Percentiles rank a stretch among this genome's conserved stretches.
Conservation (phyloP, 2,329 filamentous ascomycete species). For the Monosporascus sp. region DNA sequence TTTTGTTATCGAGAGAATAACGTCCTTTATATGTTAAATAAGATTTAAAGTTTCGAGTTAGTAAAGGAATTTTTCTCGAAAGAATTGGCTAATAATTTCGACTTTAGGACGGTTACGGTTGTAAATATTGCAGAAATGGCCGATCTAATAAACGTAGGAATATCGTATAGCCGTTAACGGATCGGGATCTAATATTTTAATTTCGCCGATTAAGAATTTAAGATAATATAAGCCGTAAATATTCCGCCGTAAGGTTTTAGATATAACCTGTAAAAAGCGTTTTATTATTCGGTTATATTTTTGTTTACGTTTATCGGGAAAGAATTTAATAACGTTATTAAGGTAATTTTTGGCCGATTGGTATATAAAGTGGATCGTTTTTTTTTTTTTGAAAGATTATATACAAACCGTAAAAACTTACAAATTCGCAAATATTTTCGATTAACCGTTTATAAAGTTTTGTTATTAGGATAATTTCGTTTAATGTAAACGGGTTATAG, state of each 20-base stretch:
- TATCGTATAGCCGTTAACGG: constrained; percentile 11
- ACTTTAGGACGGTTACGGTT: constrained; percentile 15
- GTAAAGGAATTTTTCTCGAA: constrained; percentile 32
- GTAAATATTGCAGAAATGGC: no score
- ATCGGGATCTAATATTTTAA: constrained; percentile 16
- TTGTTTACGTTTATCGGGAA: constrained; percentile 4
- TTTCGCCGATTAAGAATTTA: constrained; percentile 16
- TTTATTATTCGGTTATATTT: no score
- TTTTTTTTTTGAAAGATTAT: constrained; percentile 24
- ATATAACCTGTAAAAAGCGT: constrained; percentile 28
- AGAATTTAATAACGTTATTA: not conserved
- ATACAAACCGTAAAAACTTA: constrained; percentile 34
- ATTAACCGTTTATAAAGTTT: not conserved
- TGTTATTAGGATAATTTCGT: constrained; percentile 25
- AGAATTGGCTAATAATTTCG: constrained; percentile 25
- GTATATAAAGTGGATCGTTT: constrained; percentile 32
- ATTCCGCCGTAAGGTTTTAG: constrained; percentile 25
- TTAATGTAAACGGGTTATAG: constrained; percentile 31
- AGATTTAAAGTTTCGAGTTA: constrained; percentile 40
- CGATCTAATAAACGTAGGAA: no score
- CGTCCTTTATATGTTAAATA: constrained; percentile 13
- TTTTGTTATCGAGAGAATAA: not conserved
- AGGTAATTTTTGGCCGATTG: constrained; percentile 41
- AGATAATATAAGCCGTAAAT: constrained; percentile 27
- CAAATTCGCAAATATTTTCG: constrained; percentile 19